A percentile compares a stretch with the other conserved stretches of the same genome.
Conservation (phyloP, 768 basidiomycete genomes). For the Candolleomyces aberdarensis region DNA sequence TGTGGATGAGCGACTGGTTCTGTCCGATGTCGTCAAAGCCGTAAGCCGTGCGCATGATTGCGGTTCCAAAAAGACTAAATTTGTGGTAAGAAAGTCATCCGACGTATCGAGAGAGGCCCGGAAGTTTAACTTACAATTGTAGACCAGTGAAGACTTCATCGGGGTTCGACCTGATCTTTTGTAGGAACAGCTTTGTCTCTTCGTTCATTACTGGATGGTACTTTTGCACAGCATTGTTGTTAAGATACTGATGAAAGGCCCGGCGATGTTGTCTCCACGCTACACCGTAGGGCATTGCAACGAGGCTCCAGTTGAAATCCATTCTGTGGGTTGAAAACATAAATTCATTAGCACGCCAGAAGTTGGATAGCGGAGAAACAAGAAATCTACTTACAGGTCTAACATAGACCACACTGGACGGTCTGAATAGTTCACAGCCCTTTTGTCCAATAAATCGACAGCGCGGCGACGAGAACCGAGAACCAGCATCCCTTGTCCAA, state of each 20-base stretch:
- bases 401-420: slow-evolving; percentile 17
- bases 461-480: neutral
- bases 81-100: neutral
- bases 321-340: slow-evolving; percentile 10
- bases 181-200: slow-evolving; percentile 28
- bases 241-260: slow-evolving; percentile 22
- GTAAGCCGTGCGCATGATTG: slow-evolving; percentile 26
- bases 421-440: slow-evolving; percentile 15
- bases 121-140: neutral
- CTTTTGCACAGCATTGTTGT: slow-evolving; percentile 4
- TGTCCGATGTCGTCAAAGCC: slow-evolving; percentile 27
- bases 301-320: slow-evolving; percentile 20
- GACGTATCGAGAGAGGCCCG: neutral
- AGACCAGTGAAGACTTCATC: slow-evolving; percentile 24
- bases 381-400: neutral
- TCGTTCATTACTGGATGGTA: slow-evolving; percentile 15
- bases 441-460: slow-evolving; percentile 11
- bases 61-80: slow-evolving; percentile 12
- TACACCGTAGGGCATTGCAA: slow-evolving; percentile 21
- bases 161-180: slow-evolving; percentile 23
- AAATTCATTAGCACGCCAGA: neutral
- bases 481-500: slow-evolving; percentile 9
- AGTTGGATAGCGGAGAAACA: neutral
- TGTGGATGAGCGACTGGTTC: slow-evolving; percentile 34
- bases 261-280: slow-evolving; percentile 20